Percentiles rank a stretch among this genome's conserved stretches.
These are phyloP conservation scores for Rickenella mellea DNA, from an alignment of 768 basidiomycete species.

Conservation along the genomic window DNA sequence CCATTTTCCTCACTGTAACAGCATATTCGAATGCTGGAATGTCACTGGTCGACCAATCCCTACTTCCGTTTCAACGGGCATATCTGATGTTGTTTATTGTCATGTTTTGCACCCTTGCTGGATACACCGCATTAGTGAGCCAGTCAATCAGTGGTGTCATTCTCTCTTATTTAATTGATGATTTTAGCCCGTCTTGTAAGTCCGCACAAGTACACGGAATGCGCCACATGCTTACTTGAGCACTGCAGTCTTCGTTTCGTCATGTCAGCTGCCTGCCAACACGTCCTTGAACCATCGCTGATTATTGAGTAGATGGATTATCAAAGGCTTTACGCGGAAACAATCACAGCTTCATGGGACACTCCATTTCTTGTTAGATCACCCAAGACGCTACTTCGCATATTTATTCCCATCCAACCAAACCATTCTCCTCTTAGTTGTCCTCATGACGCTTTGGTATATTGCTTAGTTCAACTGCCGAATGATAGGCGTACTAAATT, in stretches of 20 bases:
- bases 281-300: conserved; percentile 3
- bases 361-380: conserved; percentile 85
- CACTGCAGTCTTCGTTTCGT: conserved; percentile 58
- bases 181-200: conserved; percentile 77
- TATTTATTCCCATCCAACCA: conserved; percentile 90
- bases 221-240: background rate
- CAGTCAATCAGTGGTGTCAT: background rate
- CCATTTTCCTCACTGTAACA: conserved; percentile 76
- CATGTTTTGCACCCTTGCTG: conserved; percentile 73
- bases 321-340: conserved; percentile 50
- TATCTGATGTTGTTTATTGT: conserved; percentile 72
- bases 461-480: conserved; percentile 12
- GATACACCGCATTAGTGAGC: conserved; percentile 91
- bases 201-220: conserved; percentile 8
- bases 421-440: conserved; percentile 78
- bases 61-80: conserved; percentile 85
- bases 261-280: conserved; percentile 46
- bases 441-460: conserved; percentile 65
- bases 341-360: conserved; percentile 65
- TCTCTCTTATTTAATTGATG: background rate
- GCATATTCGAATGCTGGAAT: conserved; percentile 85
- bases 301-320: conserved; percentile 65
- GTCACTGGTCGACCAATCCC: conserved; percentile 80
- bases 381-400: conserved; percentile 86
- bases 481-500: background rate